A percentile compares a stretch with the other conserved stretches of the same genome.
Conservation (phyloP, 495 filamentous ascomycete genomes). For the Delitschia confertaspora region DNA sequence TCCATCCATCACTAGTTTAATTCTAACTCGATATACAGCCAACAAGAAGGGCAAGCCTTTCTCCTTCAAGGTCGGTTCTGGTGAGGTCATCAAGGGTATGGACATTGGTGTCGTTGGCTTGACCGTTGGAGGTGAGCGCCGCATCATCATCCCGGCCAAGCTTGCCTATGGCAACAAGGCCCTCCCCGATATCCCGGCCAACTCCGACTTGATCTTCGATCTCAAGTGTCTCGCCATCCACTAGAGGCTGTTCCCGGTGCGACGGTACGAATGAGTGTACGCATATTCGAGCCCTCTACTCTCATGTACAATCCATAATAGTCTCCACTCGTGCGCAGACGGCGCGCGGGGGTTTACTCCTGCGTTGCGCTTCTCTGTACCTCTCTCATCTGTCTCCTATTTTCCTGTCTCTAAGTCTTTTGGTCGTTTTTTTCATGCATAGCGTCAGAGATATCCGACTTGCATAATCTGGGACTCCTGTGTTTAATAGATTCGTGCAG, state of each 20-base stretch:
- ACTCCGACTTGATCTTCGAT: slow-evolving; percentile 88
- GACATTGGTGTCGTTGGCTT: slow-evolving; percentile 90
- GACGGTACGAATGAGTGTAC: slow-evolving; percentile 4
- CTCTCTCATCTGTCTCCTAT: slow-evolving; percentile 9
- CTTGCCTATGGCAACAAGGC: slow-evolving; percentile 79
- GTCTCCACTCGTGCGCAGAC: slow-evolving; percentile 27
- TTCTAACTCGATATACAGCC: slow-evolving; percentile 45
- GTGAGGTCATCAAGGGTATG: slow-evolving; percentile 98
- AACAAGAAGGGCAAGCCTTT: slow-evolving; percentile 99
- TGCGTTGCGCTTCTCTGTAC: slow-evolving; percentile 8
- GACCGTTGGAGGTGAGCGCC: slow-evolving; percentile 83
- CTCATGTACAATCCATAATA: slow-evolving; percentile 19
- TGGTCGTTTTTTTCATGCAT: slow-evolving; percentile 19
- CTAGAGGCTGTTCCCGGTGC: slow-evolving; percentile 14
- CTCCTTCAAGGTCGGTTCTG: slow-evolving; percentile 82
- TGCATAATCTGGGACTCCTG: slow-evolving; percentile 21
- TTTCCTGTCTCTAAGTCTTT: not conserved
- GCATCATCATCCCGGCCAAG: slow-evolving; percentile 75
- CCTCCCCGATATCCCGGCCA: slow-evolving; percentile 72
- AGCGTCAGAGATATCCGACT: slow-evolving; percentile 32
- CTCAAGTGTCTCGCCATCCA: slow-evolving; percentile 73
- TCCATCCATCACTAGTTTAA: not conserved
- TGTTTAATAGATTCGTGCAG: slow-evolving; percentile 24
- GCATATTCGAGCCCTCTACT: slow-evolving; percentile 9
- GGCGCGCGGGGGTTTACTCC: slow-evolving; percentile 14